Evolutionary conservation across 2,329 filamentous ascomycete genomes (phyloP), one percentile per base, ranked within the genome.

Genomic region (Pseudovirgaria hyperparasitica): DNA sequence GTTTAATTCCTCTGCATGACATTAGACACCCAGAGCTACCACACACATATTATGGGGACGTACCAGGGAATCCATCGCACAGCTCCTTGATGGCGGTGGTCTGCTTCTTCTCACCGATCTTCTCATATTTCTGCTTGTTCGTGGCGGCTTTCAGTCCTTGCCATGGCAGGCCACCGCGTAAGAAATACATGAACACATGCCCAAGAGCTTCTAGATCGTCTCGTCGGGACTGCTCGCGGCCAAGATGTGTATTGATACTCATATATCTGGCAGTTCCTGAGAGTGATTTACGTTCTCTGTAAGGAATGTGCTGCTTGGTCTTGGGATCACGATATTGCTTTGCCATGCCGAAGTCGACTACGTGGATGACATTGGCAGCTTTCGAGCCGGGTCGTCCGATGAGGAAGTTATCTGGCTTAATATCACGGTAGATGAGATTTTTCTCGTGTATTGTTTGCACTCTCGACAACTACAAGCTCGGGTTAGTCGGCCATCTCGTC

Each of bases 21-120:
- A 36, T 57, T 52, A 58, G 54, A 28, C 19, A 18, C 10, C 22
- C 9, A 14, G 7, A 26, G 9, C 6, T n/a, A 12, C 20, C 14
- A 9, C 12, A 13, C 16, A 16, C 6, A 16, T 14, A 19, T 18
- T 13, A 9, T 21, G n/a, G 23, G 19, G 33, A 53, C 59, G 21
- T 63, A 75, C 71, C 71, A 39, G 90, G 87, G 60, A 92, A 96
- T 27, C 84, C 80, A 43, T 94, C 86, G 53, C 87, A 96, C 10
- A 98, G 72, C 46, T 98, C 90, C 63, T 94, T 93, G 62, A 98
- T 92, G 5, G 74, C 72, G 13, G 90, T 96, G 0, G 87, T 94
- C 63, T 96, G 90, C 67, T 98, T 98, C 78, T 98, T 96, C 67
- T 98, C 87, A 23, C 90, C 90, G 58, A 98, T 98, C 70, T 96